Evolutionary conservation across 2,329 filamentous ascomycete species (phyloP).

Genomic region (Exophiala calicioides): DNA sequence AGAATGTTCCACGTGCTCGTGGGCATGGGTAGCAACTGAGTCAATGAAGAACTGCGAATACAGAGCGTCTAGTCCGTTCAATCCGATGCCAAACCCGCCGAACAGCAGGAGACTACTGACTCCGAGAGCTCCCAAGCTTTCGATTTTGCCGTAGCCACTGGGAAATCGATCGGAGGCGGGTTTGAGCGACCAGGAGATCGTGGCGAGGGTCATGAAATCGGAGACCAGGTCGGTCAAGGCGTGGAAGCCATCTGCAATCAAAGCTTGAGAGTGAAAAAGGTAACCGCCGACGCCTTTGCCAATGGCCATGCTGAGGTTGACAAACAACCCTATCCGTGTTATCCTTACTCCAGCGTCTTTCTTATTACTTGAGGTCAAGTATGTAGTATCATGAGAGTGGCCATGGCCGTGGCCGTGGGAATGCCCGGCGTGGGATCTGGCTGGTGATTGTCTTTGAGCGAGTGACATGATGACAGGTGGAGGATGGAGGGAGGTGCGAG

Average conservation of each 20-base stretch:
- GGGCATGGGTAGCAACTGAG: slow-evolving; percentile 56
- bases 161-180: slow-evolving; percentile 83
- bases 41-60: slow-evolving; percentile 74
- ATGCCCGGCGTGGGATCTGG: slow-evolving; percentile 51
- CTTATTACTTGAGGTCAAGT: slow-evolving; percentile 78
- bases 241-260: slow-evolving; percentile 93
- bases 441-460: slow-evolving; percentile 14
- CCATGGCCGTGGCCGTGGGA: slow-evolving; percentile 61
- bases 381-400: slow-evolving; percentile 82
- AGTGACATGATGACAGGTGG: slow-evolving; percentile 6
- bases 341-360: slow-evolving; percentile 92
- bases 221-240: slow-evolving; percentile 93
- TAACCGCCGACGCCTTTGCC: slow-evolving; percentile 91
- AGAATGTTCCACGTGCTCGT: slow-evolving; percentile 34
- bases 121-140: slow-evolving; percentile 88
- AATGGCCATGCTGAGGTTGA: slow-evolving; percentile 92
- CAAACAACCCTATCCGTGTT: slow-evolving; percentile 81
- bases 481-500: background rate
- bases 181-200: slow-evolving; percentile 88
- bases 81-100: slow-evolving; percentile 89
- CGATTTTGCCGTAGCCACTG: slow-evolving; percentile 93
- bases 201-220: slow-evolving; percentile 89
- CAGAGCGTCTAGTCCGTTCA: slow-evolving; percentile 69
- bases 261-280: slow-evolving; percentile 89
- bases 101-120: slow-evolving; percentile 88